A percentile compares a stretch with the other conserved stretches of the same genome.
Conservation (phyloP, 495 filamentous ascomycete species). For the Tuber brumale region DNA sequence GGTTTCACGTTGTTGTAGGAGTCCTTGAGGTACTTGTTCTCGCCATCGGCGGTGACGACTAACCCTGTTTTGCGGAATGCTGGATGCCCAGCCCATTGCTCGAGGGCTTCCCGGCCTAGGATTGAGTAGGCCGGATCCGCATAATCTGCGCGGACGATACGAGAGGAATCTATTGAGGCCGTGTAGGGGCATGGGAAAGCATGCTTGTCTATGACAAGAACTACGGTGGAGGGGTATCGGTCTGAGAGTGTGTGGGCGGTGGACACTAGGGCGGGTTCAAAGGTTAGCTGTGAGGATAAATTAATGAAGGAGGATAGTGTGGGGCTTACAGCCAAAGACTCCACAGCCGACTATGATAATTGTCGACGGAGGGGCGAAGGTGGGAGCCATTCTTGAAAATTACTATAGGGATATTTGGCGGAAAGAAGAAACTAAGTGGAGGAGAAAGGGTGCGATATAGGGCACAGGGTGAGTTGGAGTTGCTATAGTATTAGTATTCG, state of each 20-base stretch:
- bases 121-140: constrained; percentile 62
- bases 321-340: constrained; percentile 60
- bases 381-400: background rate
- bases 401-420: background rate
- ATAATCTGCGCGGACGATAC: constrained; percentile 80
- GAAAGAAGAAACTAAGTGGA: background rate
- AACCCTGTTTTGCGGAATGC: constrained; percentile 72
- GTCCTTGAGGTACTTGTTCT: constrained; percentile 58
- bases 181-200: constrained; percentile 65
- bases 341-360: constrained; percentile 73
- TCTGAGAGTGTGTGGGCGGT: constrained; percentile 59
- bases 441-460: background rate
- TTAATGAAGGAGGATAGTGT: background rate
- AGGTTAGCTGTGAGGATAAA: background rate
- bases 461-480: background rate
- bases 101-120: constrained; percentile 61
- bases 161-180: constrained; percentile 66
- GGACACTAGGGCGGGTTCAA: constrained; percentile 44
- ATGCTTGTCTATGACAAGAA: constrained; percentile 65
- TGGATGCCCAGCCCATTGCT: constrained; percentile 61
- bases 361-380: constrained; percentile 44
- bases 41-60: constrained; percentile 52
- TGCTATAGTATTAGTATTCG: background rate
- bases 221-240: constrained; percentile 52
- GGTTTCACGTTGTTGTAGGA: constrained; percentile 52